phyloP scores from a whole-genome alignment of 495 filamentous ascomycete genomes.

The Thermochaetoides thermophila region DNA sequence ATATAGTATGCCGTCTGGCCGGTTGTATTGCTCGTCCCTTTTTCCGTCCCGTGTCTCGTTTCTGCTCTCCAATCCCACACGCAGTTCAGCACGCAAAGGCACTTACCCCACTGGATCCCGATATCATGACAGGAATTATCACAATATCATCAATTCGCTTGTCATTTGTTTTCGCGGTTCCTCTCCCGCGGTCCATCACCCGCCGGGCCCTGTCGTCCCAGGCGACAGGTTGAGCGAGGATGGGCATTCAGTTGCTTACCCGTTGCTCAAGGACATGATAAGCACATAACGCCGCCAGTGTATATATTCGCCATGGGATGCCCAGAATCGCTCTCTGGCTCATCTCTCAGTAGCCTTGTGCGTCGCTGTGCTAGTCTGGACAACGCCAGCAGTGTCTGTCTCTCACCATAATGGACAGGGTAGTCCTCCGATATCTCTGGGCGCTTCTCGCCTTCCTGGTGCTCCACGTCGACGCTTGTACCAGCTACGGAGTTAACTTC shows the following conservation, averaged over 20 bases:
- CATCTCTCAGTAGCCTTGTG: too few relatives aligned
- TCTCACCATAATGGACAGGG: conserved; percentile 6
- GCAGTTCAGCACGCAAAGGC: conserved; percentile 2
- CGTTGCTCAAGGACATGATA: too few relatives aligned
- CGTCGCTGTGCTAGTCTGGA: not conserved
- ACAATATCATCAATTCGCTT: too few relatives aligned
- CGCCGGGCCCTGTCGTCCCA: too few relatives aligned
- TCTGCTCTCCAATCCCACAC: not conserved
- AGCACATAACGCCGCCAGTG: too few relatives aligned
- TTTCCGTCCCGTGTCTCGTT: conserved; percentile 5
- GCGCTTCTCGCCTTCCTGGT: conserved; percentile 13
- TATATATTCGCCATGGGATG: too few relatives aligned
- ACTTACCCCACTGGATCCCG: conserved; percentile 11
- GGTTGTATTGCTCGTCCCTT: conserved; percentile 1
- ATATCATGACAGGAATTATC: not conserved
- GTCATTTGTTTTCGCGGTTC: too few relatives aligned
- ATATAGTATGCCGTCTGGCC: not conserved
- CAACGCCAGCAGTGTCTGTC: not conserved
- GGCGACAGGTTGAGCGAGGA: too few relatives aligned
- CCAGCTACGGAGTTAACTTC: conserved; percentile 29
- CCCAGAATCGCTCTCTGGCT: too few relatives aligned
- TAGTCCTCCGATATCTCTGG: conserved; percentile 9
- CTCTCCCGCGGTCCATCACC: too few relatives aligned
- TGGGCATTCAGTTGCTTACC: too few relatives aligned
- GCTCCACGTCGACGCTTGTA: conserved; percentile 17